A percentile compares a stretch with the other conserved stretches of the same genome.
Evolutionary conservation across 306 rosid species (phyloP).

Genomic region (Leucaena leucocephala): DNA sequence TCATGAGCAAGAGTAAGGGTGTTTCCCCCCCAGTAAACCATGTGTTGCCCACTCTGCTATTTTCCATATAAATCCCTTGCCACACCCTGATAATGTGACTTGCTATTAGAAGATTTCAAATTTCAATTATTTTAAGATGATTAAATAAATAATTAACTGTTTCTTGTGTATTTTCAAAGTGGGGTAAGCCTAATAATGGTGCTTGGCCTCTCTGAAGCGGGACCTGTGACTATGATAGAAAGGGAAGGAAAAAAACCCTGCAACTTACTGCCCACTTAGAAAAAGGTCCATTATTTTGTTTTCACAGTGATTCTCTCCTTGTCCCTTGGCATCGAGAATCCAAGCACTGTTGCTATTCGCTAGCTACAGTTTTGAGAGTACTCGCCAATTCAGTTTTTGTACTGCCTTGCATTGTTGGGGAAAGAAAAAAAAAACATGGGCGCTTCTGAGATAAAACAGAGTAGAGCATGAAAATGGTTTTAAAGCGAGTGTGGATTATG

Average conservation of each 20-base stretch:
- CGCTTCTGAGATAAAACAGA: background rate
- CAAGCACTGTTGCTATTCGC: conserved; percentile 12
- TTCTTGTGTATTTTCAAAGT: background rate
- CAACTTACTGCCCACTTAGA: conserved; percentile 10
- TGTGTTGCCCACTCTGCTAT: conserved; percentile 16
- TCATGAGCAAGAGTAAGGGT: background rate
- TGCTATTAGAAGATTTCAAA: background rate
- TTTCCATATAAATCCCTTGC: background rate
- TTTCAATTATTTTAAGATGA: background rate
- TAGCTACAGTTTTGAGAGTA: conserved; percentile 19
- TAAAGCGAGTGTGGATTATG: background rate
- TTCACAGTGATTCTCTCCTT: background rate
- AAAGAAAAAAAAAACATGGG: background rate
- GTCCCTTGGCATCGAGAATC: conserved; percentile 32
- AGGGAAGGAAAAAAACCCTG: background rate
- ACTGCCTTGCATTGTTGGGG: background rate
- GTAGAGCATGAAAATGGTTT: background rate
- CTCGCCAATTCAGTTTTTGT: background rate
- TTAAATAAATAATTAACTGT: background rate
- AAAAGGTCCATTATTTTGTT: conserved; percentile 3
- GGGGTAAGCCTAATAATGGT: conserved; percentile 7
- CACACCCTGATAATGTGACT: background rate
- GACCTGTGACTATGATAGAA: conserved; percentile 32
- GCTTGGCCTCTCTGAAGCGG: conserved; percentile 19
- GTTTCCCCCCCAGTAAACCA: background rate